A percentile compares a stretch with the other conserved stretches of the same genome.
Conservation (phyloP, 2,329 filamentous ascomycete species). For the Colletotrichum nymphaeae region DNA sequence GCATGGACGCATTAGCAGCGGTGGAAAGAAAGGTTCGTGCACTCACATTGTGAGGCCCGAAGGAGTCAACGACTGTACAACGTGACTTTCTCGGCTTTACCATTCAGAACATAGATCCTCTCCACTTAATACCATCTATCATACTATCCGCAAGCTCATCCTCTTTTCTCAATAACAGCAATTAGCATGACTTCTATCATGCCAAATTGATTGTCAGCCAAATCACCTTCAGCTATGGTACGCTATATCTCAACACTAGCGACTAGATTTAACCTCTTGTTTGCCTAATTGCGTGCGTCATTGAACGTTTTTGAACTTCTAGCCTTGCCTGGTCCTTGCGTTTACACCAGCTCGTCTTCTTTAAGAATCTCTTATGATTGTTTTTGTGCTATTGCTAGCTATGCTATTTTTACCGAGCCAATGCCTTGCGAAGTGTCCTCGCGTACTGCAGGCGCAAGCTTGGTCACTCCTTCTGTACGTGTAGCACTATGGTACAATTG, state of each 20-base stretch:
- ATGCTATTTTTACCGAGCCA: neutral
- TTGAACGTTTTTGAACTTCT: neutral
- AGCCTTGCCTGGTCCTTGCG: neutral
- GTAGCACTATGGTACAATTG: neutral
- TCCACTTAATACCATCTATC: neutral
- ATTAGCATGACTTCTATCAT: no score
- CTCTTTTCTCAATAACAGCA: no score
- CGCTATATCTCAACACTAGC: no score
- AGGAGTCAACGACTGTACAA: neutral
- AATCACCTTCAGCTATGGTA: no score
- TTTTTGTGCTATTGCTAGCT: neutral
- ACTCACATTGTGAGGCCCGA: neutral
- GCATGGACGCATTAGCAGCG: slow-evolving; percentile 6
- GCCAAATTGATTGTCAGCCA: no score
- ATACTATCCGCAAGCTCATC: neutral
- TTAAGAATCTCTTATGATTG: neutral
- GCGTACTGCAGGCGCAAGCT: neutral
- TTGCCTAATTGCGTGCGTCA: neutral
- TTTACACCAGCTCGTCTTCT: neutral
- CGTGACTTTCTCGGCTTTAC: neutral
- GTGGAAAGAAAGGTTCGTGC: slow-evolving; percentile 10
- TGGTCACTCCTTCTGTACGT: neutral
- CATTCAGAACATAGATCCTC: neutral
- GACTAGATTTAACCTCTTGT: no score
- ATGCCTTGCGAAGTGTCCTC: neutral